These are phyloP conservation scores for Sporisorium iseilematis-ciliati DNA, from an alignment of 1,284 basidiomycete species.

Conservation along the genomic window DNA sequence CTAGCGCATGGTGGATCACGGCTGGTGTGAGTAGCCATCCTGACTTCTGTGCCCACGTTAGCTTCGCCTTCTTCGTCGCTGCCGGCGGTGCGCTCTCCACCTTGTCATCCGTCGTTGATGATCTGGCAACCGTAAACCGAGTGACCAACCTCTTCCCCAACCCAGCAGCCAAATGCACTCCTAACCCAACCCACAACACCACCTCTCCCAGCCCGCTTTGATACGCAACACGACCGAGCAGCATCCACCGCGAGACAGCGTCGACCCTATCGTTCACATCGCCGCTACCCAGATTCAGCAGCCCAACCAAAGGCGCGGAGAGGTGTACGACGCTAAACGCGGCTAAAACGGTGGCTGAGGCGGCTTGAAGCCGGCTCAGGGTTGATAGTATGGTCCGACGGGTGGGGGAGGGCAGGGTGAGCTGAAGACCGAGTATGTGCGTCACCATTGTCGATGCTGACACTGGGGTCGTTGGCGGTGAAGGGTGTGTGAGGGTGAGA, in stretches of 20 bases:
- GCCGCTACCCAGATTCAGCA: constrained; percentile 18
- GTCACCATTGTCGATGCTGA: constrained; percentile 10
- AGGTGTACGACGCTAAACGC: constrained; percentile 39
- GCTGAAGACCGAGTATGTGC: constrained; percentile 24
- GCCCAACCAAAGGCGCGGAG: constrained; percentile 31
- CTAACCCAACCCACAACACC: constrained; percentile 54
- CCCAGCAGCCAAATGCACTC: constrained; percentile 45
- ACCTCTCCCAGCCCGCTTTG: constrained; percentile 55
- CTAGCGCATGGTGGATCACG: constrained; percentile 43
- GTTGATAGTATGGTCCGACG: constrained; percentile 14
- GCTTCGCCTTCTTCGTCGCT: neutral
- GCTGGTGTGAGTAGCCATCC: constrained; percentile 53
- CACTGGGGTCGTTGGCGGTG: no score
- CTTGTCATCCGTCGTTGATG: neutral
- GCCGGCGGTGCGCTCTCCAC: neutral
- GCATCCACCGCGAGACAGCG: constrained; percentile 48
- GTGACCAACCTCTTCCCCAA: constrained; percentile 28
- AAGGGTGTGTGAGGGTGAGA: neutral
- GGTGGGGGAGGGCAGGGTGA: constrained; percentile 3
- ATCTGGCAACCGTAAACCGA: constrained; percentile 24
- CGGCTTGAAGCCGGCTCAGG: constrained; percentile 23
- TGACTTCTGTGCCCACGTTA: constrained; percentile 17
- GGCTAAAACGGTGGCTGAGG: constrained; percentile 18
- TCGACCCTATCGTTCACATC: constrained; percentile 47
- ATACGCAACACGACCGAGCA: constrained; percentile 64